phyloP scores from a whole-genome alignment of 495 filamentous ascomycete species.

The Trichoderma asperelloides region DNA sequence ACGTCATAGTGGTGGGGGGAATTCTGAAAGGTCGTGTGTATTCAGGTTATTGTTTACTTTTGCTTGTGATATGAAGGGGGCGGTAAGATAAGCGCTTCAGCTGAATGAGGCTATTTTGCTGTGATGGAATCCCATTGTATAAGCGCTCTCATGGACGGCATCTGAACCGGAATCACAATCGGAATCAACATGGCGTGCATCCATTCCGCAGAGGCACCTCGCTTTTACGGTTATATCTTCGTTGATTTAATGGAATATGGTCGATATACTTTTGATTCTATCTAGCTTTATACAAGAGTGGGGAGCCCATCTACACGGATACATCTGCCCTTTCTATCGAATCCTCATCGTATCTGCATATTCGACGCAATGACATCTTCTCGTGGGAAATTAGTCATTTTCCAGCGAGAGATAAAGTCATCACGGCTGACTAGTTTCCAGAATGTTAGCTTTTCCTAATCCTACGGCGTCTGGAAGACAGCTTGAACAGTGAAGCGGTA shows the following conservation, averaged over 20 bases:
- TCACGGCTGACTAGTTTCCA: conserved; percentile 62
- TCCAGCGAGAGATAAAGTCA: conserved; percentile 72
- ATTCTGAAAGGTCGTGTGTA: not conserved
- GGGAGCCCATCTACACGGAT: not conserved
- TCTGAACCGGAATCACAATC: not conserved
- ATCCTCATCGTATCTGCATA: conserved; percentile 19
- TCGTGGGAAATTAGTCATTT: conserved; percentile 56
- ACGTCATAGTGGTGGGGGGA: not conserved
- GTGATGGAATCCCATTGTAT: not conserved
- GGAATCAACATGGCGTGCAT: not conserved
- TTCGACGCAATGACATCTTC: conserved; percentile 36
- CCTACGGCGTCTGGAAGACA: not conserved
- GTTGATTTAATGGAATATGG: no score
- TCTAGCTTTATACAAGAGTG: not conserved
- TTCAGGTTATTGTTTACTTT: not conserved
- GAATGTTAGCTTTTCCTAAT: not conserved
- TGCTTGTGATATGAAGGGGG: not conserved
- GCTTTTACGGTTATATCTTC: no score
- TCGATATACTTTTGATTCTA: not conserved
- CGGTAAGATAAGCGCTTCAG: not conserved
- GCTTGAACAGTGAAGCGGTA: not conserved
- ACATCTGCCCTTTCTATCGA: not conserved
- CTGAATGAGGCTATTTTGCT: not conserved
- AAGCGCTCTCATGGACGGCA: not conserved
- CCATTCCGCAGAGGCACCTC: no score